Conservation (phyloP, 2,329 filamentous ascomycete species). For the Xylariaceae sp. region DNA sequence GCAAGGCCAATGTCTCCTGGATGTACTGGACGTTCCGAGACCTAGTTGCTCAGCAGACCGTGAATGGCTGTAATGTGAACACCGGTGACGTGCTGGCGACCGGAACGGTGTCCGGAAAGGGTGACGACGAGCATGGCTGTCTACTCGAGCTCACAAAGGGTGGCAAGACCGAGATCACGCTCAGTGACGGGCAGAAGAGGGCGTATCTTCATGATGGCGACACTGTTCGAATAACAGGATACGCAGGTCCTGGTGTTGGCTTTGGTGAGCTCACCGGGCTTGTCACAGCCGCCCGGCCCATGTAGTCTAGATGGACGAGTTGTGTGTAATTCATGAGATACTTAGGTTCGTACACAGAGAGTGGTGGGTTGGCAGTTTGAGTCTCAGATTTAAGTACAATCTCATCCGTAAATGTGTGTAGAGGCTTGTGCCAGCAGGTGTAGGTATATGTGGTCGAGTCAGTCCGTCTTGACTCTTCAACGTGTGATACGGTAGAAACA, state of each 20-base stretch:
- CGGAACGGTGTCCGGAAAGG: conserved; percentile 37
- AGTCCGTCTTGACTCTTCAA: too few species aligned
- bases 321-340: too few species aligned
- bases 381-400: too few species aligned
- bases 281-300: conserved; percentile 16
- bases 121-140: conserved; percentile 35
- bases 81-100: conserved; percentile 40
- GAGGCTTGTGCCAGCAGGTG: too few species aligned
- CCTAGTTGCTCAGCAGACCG: conserved; percentile 35
- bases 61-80: conserved; percentile 35
- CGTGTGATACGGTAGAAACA: too few species aligned
- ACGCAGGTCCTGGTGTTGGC: conserved; percentile 38
- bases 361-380: too few species aligned
- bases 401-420: too few species aligned
- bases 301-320: background rate
- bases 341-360: too few species aligned
- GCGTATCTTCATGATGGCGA: conserved; percentile 39
- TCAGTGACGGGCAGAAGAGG: conserved; percentile 31
- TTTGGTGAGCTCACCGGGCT: conserved; percentile 35
- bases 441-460: too few species aligned
- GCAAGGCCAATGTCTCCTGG: conserved; percentile 29
- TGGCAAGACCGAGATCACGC: conserved; percentile 30
- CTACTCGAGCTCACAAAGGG: conserved; percentile 38
- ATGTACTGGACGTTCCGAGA: conserved; percentile 39
- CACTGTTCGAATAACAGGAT: conserved; percentile 35